Percentiles rank a stretch among this genome's conserved stretches.
Evolutionary conservation across 2,329 filamentous ascomycete species (phyloP).

Genomic region (Sclerotinia spermophila): DNA sequence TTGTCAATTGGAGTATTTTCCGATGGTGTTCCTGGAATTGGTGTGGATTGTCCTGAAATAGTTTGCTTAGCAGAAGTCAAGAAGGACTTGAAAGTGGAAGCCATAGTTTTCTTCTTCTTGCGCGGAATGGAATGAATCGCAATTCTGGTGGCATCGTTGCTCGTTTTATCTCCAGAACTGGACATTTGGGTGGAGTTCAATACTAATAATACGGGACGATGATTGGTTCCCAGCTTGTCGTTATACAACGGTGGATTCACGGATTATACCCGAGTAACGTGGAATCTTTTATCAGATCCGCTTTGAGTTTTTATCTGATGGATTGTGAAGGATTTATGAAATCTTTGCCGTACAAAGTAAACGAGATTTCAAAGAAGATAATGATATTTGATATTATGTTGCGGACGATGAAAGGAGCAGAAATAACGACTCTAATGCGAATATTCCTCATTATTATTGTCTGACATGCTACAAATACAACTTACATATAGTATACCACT

Average conservation of each 20-base stretch:
- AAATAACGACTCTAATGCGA: not conserved
- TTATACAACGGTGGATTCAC: not conserved
- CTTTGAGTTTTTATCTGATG: constrained; percentile 4
- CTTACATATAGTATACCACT: too few species aligned
- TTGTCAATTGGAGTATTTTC: constrained; percentile 26
- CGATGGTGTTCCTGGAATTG: constrained; percentile 27
- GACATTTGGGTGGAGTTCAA: constrained; percentile 8
- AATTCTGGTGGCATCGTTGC: not conserved
- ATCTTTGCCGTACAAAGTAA: too few species aligned
- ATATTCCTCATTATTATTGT: not conserved
- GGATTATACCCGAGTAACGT: not conserved
- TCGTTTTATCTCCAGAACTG: constrained; percentile 10
- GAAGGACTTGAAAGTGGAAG: constrained; percentile 31
- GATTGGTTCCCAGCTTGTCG: not conserved
- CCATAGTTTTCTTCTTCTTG: constrained; percentile 27
- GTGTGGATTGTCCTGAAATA: constrained; percentile 30
- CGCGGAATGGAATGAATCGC: not conserved
- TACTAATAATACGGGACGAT: not conserved
- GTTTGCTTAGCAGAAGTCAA: constrained; percentile 30
- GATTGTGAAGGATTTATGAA: not conserved
- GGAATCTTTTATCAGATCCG: constrained; percentile 12
- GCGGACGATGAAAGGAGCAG: not conserved
- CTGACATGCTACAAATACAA: not conserved
- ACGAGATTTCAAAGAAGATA: too few species aligned
- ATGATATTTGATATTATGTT: not conserved